Percentiles rank a stretch among this genome's conserved stretches.
Evolutionary conservation across 1,139 yeast genomes (phyloP).

Genomic region (Suhomyces wounanorum): DNA sequence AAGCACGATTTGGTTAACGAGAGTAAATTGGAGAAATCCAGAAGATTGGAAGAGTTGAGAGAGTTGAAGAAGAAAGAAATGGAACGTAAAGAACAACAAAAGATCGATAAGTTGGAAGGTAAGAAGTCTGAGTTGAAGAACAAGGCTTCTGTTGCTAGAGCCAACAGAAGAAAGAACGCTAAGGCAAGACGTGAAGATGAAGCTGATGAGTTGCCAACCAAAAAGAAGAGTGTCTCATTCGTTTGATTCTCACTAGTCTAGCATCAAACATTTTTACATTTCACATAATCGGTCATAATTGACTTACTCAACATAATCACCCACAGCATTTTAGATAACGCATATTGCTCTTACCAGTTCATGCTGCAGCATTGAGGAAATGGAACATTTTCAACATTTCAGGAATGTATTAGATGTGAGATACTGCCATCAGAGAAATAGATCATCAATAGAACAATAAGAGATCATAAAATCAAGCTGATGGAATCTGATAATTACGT

Average conservation of each 20-base stretch:
- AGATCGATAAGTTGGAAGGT: constrained; percentile 66
- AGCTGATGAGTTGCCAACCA: constrained; percentile 24
- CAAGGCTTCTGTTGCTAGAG: constrained; percentile 69
- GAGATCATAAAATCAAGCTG: too few relatives aligned
- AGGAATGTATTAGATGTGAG: neutral
- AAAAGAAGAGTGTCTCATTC: constrained; percentile 44
- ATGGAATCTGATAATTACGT: too few relatives aligned
- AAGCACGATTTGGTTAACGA: constrained; percentile 80
- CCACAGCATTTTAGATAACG: neutral
- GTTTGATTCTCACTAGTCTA: constrained; percentile 24
- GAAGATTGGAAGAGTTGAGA: constrained; percentile 86
- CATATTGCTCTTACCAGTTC: neutral
- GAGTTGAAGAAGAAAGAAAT: constrained; percentile 84
- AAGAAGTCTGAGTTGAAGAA: constrained; percentile 78
- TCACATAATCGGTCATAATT: neutral
- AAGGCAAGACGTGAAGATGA: constrained; percentile 45
- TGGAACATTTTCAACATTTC: too few relatives aligned
- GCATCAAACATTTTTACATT: neutral
- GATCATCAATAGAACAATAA: neutral
- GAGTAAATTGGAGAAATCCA: constrained; percentile 85
- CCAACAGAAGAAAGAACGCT: constrained; percentile 69
- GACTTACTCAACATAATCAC: neutral
- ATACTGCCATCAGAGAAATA: neutral
- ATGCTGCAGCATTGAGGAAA: neutral
- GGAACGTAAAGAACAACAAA: constrained; percentile 76